Percentiles rank a stretch among this genome's conserved stretches.
phyloP scores from a whole-genome alignment of 2,329 filamentous ascomycete genomes.

The Ophiosphaerella korrae region DNA sequence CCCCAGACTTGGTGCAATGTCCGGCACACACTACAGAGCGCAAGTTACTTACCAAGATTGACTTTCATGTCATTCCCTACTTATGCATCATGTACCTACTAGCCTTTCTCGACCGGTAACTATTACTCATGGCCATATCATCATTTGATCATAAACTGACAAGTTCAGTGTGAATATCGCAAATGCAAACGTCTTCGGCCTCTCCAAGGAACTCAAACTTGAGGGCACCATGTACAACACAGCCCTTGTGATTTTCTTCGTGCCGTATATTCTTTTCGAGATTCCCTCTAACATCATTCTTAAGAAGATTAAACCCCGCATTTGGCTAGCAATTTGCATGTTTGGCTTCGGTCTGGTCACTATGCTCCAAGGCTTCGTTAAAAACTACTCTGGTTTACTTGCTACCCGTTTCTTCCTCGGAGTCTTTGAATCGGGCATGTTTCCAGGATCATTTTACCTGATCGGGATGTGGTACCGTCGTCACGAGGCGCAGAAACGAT shows the following conservation, averaged over 20 bases:
- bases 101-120: slow-evolving; percentile 53
- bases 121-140: neutral
- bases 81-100: slow-evolving; percentile 58
- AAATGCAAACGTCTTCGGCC: slow-evolving; percentile 59
- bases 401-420: slow-evolving; percentile 84
- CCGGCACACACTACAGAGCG: slow-evolving; percentile 57
- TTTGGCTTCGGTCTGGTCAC: slow-evolving; percentile 72
- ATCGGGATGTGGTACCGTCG: slow-evolving; percentile 91
- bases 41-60: slow-evolving; percentile 53
- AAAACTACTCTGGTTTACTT: slow-evolving; percentile 77
- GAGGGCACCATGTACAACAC: slow-evolving; percentile 55
- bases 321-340: slow-evolving; percentile 77
- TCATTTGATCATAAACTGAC: neutral
- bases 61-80: slow-evolving; percentile 56
- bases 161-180: slow-evolving; percentile 55
- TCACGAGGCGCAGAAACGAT: slow-evolving; percentile 85
- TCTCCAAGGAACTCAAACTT: slow-evolving; percentile 54
- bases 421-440: slow-evolving; percentile 59
- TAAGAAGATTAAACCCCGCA: slow-evolving; percentile 57
- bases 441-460: slow-evolving; percentile 65
- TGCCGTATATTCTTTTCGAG: slow-evolving; percentile 59
- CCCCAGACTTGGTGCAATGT: slow-evolving; percentile 47
- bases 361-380: slow-evolving; percentile 75
- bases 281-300: slow-evolving; percentile 59
- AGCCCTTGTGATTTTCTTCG: slow-evolving; percentile 61